A percentile compares a stretch with the other conserved stretches of the same genome.
These are phyloP conservation scores for Centrapalus pauciflorus DNA, from an alignment of 129 eudicot genomes.

Conservation along the genomic window DNA sequence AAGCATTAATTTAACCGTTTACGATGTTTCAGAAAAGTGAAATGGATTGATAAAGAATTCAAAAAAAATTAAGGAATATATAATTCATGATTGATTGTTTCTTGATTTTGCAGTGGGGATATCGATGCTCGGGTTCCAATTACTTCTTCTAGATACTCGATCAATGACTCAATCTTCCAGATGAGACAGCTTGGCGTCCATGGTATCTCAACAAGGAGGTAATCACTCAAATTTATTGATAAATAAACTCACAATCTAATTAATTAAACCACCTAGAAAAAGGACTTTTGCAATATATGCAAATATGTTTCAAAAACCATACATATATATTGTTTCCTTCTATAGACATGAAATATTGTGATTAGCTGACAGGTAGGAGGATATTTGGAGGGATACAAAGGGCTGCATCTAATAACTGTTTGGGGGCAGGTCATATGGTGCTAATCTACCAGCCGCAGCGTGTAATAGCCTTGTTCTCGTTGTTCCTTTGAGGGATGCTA, in stretches of 20 bases:
- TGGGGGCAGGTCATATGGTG: no score
- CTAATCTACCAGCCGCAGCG: slow-evolving; percentile 22
- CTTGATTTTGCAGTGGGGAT: slow-evolving; percentile 23
- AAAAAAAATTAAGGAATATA: no score
- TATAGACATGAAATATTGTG: background rate
- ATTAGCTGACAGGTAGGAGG: slow-evolving; percentile 28
- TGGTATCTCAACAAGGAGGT: slow-evolving; percentile 13
- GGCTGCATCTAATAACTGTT: slow-evolving; percentile 6
- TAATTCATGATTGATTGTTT: no score
- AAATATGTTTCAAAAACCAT: no score
- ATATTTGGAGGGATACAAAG: slow-evolving; percentile 16
- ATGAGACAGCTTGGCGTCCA: no score
- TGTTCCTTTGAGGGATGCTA: slow-evolving; percentile 17
- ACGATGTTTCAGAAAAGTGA: no score
- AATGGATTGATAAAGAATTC: no score
- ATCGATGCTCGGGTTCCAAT: slow-evolving; percentile 25
- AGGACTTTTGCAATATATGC: no score
- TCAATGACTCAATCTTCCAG: slow-evolving; percentile 17
- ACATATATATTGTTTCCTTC: no score
- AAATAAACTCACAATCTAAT: no score
- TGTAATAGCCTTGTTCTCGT: slow-evolving; percentile 15
- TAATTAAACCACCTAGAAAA: no score
- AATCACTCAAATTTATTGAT: background rate
- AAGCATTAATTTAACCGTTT: background rate
- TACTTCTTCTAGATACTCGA: slow-evolving; percentile 23